These are phyloP conservation scores for Fusarium sp. DNA, from an alignment of 2,329 filamentous ascomycete genomes.

Conservation along the genomic window DNA sequence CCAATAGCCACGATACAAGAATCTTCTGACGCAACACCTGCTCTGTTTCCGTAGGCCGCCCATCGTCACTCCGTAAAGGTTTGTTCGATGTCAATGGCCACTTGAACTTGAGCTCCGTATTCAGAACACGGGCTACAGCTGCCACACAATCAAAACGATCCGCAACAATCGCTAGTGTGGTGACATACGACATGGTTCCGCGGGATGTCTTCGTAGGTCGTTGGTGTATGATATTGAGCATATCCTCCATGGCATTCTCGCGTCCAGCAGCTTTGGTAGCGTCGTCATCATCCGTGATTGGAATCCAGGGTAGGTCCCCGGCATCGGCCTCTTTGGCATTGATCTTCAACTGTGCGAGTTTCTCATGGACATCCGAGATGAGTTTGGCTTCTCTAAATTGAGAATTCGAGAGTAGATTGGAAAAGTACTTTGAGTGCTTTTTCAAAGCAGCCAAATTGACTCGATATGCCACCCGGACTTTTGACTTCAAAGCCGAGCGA, in stretches of 20 bases:
- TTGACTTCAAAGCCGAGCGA: constrained; percentile 53
- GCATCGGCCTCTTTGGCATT: constrained; percentile 62
- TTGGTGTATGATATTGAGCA: constrained; percentile 75
- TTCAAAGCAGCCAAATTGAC: constrained; percentile 69
- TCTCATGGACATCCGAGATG: constrained; percentile 64
- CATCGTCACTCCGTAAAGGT: constrained; percentile 53
- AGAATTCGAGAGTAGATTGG: constrained; percentile 71
- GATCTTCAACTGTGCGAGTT: constrained; percentile 61
- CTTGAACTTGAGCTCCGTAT: constrained; percentile 63
- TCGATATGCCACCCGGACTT: constrained; percentile 65
- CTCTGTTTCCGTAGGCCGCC: constrained; percentile 64
- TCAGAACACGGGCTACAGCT: constrained; percentile 66
- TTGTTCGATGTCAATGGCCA: constrained; percentile 64
- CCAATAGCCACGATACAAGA: constrained; percentile 73
- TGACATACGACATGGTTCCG: constrained; percentile 71
- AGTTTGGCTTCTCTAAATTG: constrained; percentile 73
- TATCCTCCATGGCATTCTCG: constrained; percentile 73
- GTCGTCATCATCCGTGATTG: constrained; percentile 76
- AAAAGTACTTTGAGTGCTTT: constrained; percentile 76
- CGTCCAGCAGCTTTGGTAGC: constrained; percentile 72
- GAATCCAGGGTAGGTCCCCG: constrained; percentile 70
- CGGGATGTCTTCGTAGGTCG: constrained; percentile 54
- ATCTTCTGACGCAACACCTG: constrained; percentile 77
- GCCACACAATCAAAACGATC: constrained; percentile 78
- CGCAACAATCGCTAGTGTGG: constrained; percentile 76